Conservation (phyloP, 179 eudicot species). For the Camellia oleifera region DNA sequence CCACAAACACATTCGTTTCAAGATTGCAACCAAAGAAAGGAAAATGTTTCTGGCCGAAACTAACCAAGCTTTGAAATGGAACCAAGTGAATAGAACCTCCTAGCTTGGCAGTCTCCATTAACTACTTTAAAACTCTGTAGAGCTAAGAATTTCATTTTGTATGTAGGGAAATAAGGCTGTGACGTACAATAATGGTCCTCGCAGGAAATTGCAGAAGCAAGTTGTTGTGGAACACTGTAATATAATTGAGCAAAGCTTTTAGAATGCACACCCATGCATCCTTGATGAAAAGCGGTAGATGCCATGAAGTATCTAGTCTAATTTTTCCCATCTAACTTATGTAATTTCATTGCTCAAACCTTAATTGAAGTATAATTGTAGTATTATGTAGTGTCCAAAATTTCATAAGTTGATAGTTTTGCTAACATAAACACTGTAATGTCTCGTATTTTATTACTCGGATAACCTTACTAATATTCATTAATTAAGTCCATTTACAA, state of each 20-base stretch:
- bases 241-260: conserved; percentile 64
- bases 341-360: not conserved
- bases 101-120: not conserved
- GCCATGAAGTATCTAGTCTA: too few relatives aligned
- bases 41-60: too few relatives aligned
- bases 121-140: not conserved
- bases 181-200: conserved; percentile 9
- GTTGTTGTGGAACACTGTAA: conserved; percentile 55
- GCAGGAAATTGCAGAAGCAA: conserved; percentile 26
- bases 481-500: too few relatives aligned
- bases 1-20: too few relatives aligned
- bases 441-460: too few relatives aligned
- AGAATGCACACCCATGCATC: conserved; percentile 60
- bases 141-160: not conserved
- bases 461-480: too few relatives aligned
- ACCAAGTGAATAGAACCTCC: too few relatives aligned
- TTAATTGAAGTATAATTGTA: not conserved
- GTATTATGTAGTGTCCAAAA: not conserved
- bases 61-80: too few relatives aligned
- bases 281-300: conserved; percentile 27
- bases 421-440: not conserved
- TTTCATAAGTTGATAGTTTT: not conserved
- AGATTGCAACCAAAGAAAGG: too few relatives aligned
- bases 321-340: not conserved
- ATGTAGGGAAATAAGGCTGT: conserved; percentile 29